Evolutionary conservation across 1,284 basidiomycete genomes (phyloP).

Genomic region (Rhodotorula sp.): DNA sequence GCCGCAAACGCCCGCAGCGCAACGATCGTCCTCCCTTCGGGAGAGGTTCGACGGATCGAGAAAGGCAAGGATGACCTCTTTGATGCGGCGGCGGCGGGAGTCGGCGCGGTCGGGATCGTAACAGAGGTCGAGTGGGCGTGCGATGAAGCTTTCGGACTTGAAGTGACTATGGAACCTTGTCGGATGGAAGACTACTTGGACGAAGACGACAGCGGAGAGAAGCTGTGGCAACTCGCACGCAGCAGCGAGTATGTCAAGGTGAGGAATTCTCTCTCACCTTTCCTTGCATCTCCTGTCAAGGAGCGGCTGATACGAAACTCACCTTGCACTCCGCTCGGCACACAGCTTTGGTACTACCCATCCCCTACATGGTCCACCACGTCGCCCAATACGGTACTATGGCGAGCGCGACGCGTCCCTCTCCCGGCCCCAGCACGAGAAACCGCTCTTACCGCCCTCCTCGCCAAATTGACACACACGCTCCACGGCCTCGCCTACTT

Average conservation of each 20-base stretch:
- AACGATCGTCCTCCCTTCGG: background rate
- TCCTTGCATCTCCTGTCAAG: background rate
- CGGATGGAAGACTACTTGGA: slow-evolving; percentile 5
- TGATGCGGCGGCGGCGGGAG: background rate
- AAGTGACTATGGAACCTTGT: slow-evolving; percentile 7
- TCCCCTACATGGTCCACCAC: background rate
- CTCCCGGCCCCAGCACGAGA: background rate
- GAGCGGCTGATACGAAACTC: too few species aligned
- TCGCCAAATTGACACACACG: background rate
- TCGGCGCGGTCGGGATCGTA: background rate
- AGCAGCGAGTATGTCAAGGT: slow-evolving; percentile 17
- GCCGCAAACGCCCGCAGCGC: background rate
- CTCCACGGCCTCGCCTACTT: slow-evolving; percentile 3
- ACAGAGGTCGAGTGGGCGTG: slow-evolving; percentile 11
- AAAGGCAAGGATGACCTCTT: slow-evolving; percentile 7
- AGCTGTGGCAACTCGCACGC: slow-evolving; percentile 5
- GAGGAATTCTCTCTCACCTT: background rate
- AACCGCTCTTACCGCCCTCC: background rate
- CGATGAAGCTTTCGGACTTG: slow-evolving; percentile 13
- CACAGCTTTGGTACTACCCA: slow-evolving; percentile 17
- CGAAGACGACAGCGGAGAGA: background rate
- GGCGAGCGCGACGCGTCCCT: slow-evolving; percentile 5
- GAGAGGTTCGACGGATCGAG: background rate
- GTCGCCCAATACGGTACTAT: slow-evolving; percentile 8
- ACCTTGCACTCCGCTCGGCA: background rate